Conservation (phyloP, 129 eudicot species). For the Ambrosia artemisiifolia region DNA sequence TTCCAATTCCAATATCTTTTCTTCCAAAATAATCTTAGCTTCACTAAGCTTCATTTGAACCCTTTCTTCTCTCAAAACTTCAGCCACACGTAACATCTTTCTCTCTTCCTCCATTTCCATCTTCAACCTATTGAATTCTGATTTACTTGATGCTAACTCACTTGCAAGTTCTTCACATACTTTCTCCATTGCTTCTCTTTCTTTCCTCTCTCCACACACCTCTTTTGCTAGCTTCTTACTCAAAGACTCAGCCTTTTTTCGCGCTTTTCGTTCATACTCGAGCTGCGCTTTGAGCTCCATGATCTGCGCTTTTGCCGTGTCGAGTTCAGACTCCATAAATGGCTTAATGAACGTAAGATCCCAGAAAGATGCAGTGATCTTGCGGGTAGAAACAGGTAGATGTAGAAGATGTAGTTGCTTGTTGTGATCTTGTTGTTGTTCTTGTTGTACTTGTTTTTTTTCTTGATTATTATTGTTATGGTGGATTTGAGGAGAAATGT, state of each 20-base stretch:
- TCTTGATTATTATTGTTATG: slow-evolving; percentile 26
- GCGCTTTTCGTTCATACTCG: slow-evolving; percentile 57
- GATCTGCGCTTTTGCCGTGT: slow-evolving; percentile 50
- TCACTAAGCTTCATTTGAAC: slow-evolving; percentile 90
- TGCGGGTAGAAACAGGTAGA: slow-evolving; percentile 59
- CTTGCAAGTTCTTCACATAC: slow-evolving; percentile 56
- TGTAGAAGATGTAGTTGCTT: slow-evolving; percentile 59
- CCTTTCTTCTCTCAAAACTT: slow-evolving; percentile 78
- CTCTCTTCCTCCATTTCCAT: slow-evolving; percentile 74
- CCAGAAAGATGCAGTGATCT: slow-evolving; percentile 70
- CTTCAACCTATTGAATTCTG: slow-evolving; percentile 45
- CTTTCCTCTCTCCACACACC: slow-evolving; percentile 51
- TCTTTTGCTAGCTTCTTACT: slow-evolving; percentile 53
- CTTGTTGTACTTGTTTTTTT: background rate
- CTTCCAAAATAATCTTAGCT: slow-evolving; percentile 66
- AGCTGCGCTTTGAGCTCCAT: slow-evolving; percentile 52
- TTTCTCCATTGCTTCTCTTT: slow-evolving; percentile 48
- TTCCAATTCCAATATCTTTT: slow-evolving; percentile 55
- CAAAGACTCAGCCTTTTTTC: slow-evolving; percentile 56
- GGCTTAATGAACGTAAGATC: slow-evolving; percentile 75
- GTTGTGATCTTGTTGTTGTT: slow-evolving; percentile 13
- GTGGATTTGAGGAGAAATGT: slow-evolving; percentile 35
- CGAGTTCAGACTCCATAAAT: slow-evolving; percentile 65
- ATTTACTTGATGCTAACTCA: slow-evolving; percentile 37
- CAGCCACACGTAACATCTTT: slow-evolving; percentile 74